A percentile compares a stretch with the other conserved stretches of the same genome.
Evolutionary conservation across 495 filamentous ascomycete species (phyloP).

Genomic region (Terfezia claveryi): DNA sequence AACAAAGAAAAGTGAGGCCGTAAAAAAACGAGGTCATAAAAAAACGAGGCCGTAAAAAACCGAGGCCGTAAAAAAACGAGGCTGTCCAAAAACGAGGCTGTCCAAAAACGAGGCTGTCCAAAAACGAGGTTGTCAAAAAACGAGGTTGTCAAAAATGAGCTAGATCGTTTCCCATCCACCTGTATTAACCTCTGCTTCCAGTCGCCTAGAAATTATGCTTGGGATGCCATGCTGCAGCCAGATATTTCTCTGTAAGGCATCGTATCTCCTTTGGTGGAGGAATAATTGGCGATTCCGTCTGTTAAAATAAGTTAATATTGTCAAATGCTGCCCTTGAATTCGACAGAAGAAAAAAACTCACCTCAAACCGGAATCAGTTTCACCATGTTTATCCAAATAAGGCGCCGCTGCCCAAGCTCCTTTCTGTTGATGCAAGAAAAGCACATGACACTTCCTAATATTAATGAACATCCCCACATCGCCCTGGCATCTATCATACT

Average conservation of each 20-base stretch:
- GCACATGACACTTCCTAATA: constrained; percentile 77
- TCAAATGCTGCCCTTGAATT: background rate
- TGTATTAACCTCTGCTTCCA: constrained; percentile 87
- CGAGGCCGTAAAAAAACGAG: background rate
- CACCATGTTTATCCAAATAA: constrained; percentile 87
- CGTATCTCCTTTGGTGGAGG: constrained; percentile 81
- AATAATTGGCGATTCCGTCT: constrained; percentile 52
- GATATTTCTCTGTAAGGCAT: constrained; percentile 58
- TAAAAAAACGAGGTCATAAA: background rate
- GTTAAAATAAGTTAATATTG: too few relatives aligned
- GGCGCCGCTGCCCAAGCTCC: constrained; percentile 74
- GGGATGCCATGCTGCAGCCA: constrained; percentile 78
- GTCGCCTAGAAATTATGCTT: constrained; percentile 65
- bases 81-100: background rate
- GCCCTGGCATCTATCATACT: constrained; percentile 46
- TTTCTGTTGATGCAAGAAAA: constrained; percentile 60
- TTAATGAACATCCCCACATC: constrained; percentile 85
- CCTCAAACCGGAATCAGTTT: constrained; percentile 68
- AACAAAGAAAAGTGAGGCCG: too few relatives aligned
- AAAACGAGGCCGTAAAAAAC: background rate
- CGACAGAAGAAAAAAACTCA: constrained; percentile 23
- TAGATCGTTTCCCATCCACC: constrained; percentile 91
- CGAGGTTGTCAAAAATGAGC: background rate
- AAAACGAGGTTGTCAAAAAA: too few relatives aligned
- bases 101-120: background rate